These are phyloP conservation scores for Fusarium annulatum DNA, from an alignment of 2,329 filamentous ascomycete genomes.

Conservation along the genomic window DNA sequence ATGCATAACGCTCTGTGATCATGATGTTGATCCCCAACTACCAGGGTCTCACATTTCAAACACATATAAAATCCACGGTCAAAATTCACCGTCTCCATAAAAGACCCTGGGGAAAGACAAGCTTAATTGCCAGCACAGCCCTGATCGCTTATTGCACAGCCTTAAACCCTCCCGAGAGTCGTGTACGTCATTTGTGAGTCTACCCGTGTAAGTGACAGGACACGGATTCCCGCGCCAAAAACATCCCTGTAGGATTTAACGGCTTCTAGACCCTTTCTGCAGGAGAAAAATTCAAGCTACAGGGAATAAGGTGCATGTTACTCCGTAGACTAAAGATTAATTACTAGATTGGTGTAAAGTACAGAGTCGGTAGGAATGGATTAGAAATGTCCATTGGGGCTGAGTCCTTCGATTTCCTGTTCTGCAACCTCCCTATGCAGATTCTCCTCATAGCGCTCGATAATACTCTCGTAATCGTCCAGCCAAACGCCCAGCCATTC, in stretches of 20 bases:
- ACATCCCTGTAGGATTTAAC: background rate
- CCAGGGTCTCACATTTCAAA: background rate
- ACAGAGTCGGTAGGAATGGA: background rate
- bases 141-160: constrained; percentile 9
- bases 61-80: constrained; percentile 9
- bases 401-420: constrained; percentile 22
- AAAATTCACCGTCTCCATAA: constrained; percentile 35
- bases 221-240: background rate
- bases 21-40: background rate
- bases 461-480: constrained; percentile 29
- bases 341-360: background rate
- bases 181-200: constrained; percentile 22
- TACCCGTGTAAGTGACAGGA: background rate
- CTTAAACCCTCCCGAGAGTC: constrained; percentile 19
- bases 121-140: constrained; percentile 31
- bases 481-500: constrained; percentile 28
- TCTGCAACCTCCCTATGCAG: constrained; percentile 28
- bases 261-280: constrained; percentile 12
- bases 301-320: background rate
- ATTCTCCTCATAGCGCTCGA: constrained; percentile 27
- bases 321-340: background rate
- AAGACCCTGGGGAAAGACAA: constrained; percentile 24
- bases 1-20: background rate
- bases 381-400: constrained; percentile 30
- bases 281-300: background rate